Conservation (phyloP, 441 rosid genomes). For the Raphanus hybrid region DNA sequence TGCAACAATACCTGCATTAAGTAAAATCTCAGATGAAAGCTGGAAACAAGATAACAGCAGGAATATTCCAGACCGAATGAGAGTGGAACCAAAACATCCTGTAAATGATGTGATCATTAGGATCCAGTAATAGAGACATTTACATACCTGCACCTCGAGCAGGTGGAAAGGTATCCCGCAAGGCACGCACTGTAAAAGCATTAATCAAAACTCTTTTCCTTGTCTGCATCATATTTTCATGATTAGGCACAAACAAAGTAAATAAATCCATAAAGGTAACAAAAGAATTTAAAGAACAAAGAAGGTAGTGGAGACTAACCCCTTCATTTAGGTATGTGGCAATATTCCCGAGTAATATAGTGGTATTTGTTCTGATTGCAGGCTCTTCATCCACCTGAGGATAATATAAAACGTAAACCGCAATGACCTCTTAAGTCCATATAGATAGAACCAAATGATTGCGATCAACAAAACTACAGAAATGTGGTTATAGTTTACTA, state of each 20-base stretch:
- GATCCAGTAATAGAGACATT: background rate
- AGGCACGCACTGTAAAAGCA: conserved; percentile 98
- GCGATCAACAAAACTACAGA: background rate
- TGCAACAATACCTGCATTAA: conserved; percentile 88
- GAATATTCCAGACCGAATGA: background rate
- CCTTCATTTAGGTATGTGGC: conserved; percentile 92
- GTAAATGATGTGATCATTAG: background rate
- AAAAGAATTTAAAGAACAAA: conserved; percentile 35
- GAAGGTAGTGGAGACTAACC: conserved; percentile 56
- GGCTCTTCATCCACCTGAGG: conserved; percentile 98
- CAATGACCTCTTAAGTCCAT: conserved; percentile 4
- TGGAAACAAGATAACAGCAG: conserved; percentile 4
- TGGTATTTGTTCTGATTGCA: conserved; percentile 97
- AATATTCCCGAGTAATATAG: conserved; percentile 97
- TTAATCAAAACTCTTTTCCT: conserved; percentile 97
- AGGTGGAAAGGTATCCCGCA: conserved; percentile 96
- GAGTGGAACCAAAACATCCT: conserved; percentile 18
- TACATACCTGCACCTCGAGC: conserved; percentile 98
- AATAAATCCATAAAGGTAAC: conserved; percentile 20
- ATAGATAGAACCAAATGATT: background rate
- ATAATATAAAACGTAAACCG: conserved; percentile 32
- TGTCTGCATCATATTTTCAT: conserved; percentile 59
- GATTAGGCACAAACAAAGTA: conserved; percentile 31
- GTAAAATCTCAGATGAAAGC: conserved; percentile 21
- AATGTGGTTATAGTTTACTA: background rate